phyloP scores from a whole-genome alignment of 2,329 filamentous ascomycete species.

The Aspergillus tanneri region DNA sequence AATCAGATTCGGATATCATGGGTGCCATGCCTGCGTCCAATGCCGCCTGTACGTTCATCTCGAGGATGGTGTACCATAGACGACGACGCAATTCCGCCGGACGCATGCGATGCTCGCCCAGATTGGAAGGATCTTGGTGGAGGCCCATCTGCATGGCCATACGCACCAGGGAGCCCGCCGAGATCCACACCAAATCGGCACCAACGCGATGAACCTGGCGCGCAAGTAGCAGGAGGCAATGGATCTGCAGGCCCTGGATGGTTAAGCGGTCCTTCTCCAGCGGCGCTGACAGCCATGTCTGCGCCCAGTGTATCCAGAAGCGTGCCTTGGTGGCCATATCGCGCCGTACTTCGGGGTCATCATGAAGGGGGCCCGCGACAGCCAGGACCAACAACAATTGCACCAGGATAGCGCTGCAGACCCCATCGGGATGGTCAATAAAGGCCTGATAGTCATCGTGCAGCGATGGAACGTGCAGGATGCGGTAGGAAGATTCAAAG shows the following conservation, averaged over 20 bases:
- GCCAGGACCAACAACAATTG: conserved; percentile 26
- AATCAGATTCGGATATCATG: conserved; percentile 32
- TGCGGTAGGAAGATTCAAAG: conserved; percentile 31
- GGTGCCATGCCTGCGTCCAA: conserved; percentile 33
- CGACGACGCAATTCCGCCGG: conserved; percentile 30
- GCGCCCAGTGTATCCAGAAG: conserved; percentile 17
- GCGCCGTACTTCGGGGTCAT: conserved; percentile 6
- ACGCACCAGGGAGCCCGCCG: conserved; percentile 29
- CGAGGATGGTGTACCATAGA: conserved; percentile 39
- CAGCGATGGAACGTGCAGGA: conserved; percentile 29
- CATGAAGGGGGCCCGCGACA: conserved; percentile 13
- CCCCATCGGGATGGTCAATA: conserved; percentile 12
- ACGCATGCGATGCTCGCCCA: conserved; percentile 19
- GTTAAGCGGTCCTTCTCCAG: conserved; percentile 23
- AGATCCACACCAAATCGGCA: conserved; percentile 37
- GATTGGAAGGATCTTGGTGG: conserved; percentile 30
- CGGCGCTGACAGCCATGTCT: conserved; percentile 23
- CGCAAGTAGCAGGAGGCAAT: conserved; percentile 21
- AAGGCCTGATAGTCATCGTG: conserved; percentile 29
- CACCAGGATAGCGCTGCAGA: conserved; percentile 12
- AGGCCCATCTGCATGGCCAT: conserved; percentile 35
- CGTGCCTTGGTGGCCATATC: conserved; percentile 9
- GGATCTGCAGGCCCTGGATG: conserved; percentile 16
- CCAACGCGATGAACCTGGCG: conserved; percentile 21
- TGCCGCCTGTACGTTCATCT: conserved; percentile 33